Evolutionary conservation across 2,329 filamentous ascomycete genomes (phyloP).

Genomic region (Xylariales sp.): DNA sequence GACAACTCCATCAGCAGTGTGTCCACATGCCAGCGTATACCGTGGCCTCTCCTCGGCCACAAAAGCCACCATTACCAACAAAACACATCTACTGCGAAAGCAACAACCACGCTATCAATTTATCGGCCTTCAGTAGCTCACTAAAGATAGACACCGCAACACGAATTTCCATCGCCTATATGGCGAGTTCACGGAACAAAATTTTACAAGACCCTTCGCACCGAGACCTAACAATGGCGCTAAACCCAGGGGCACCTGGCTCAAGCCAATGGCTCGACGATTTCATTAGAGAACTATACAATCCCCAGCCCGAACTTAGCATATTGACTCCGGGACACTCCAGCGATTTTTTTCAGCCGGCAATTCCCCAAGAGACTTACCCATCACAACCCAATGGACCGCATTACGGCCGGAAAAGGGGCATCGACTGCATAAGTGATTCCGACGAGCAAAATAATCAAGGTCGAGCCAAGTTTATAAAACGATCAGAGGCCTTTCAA

Average conservation of each 20-base stretch:
- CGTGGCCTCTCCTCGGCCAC: slow-evolving; percentile 23
- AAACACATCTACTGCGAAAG: background rate
- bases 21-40: slow-evolving; percentile 18
- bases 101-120: background rate
- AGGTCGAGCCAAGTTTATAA: slow-evolving; percentile 4
- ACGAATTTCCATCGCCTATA: background rate
- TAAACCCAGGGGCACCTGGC: background rate
- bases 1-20: background rate
- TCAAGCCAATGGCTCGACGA: slow-evolving; percentile 12
- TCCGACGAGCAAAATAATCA: background rate
- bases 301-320: background rate
- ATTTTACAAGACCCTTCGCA: background rate
- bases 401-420: background rate
- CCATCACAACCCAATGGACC: background rate
- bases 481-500: background rate
- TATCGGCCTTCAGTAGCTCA: background rate
- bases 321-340: background rate
- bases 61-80: slow-evolving; percentile 22
- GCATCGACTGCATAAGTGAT: background rate
- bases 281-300: background rate
- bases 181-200: background rate
- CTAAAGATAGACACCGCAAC: background rate
- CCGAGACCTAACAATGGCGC: slow-evolving; percentile 4
- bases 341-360: background rate
- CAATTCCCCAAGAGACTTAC: background rate